Percentiles rank a stretch among this genome's conserved stretches.
These are phyloP conservation scores for Mortierella sp. DNA, from an alignment of 371 early-diverging fungal genomes.

Conservation along the genomic window DNA sequence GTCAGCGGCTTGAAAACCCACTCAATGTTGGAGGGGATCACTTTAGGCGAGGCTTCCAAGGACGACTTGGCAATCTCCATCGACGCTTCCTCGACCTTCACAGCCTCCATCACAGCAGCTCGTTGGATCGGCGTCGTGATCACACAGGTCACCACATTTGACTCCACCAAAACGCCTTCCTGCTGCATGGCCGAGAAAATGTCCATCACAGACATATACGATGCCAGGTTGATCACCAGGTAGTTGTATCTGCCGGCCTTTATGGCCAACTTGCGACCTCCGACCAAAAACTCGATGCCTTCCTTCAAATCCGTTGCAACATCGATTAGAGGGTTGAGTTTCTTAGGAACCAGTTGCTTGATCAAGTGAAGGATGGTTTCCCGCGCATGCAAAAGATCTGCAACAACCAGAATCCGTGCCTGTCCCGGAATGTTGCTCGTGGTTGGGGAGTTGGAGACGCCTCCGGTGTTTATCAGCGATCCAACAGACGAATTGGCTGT, in stretches of 20 bases:
- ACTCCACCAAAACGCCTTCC: constrained; percentile 58
- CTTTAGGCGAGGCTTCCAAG: constrained; percentile 13
- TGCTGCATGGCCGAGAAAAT: constrained; percentile 61
- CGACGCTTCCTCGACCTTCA: constrained; percentile 56
- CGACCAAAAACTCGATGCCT: constrained; percentile 44
- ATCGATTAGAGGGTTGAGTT: constrained; percentile 31
- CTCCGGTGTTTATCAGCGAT: background rate
- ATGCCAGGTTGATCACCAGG: constrained; percentile 65
- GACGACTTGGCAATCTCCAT: constrained; percentile 30
- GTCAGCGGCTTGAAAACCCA: constrained; percentile 76
- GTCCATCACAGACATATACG: constrained; percentile 64
- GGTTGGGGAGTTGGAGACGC: background rate
- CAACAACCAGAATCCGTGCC: constrained; percentile 44
- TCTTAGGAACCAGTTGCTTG: constrained; percentile 39
- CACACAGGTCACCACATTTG: constrained; percentile 63
- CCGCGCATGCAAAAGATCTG: constrained; percentile 41
- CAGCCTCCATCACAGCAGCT: constrained; percentile 66
- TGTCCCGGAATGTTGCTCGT: constrained; percentile 4
- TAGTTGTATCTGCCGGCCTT: constrained; percentile 60
- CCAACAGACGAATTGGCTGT: constrained; percentile 14
- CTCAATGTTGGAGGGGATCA: constrained; percentile 61
- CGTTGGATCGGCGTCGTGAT: constrained; percentile 75
- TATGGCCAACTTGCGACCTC: constrained; percentile 18
- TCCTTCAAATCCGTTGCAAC: constrained; percentile 42
- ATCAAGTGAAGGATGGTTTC: constrained; percentile 48